A percentile compares a stretch with the other conserved stretches of the same genome.
Evolutionary conservation across 2,329 filamentous ascomycete species (phyloP).

Genomic region (Zasmidium angulare): DNA sequence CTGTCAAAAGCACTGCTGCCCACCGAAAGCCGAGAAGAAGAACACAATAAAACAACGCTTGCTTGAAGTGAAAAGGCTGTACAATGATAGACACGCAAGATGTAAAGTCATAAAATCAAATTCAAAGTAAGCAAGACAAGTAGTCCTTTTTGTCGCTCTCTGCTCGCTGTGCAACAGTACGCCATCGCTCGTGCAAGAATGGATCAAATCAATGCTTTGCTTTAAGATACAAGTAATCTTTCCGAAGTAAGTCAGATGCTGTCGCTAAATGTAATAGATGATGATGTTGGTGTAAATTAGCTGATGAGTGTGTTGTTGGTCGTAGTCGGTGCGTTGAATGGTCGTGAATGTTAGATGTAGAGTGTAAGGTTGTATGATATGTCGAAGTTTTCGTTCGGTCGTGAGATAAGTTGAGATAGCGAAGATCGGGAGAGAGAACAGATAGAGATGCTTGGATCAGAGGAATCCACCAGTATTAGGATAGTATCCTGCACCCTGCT

Average conservation of each 20-base stretch:
- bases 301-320: neutral
- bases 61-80: neutral
- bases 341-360: neutral
- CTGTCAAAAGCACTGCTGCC: neutral
- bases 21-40: neutral
- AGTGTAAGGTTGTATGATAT: conserved; percentile 1
- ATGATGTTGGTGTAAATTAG: too few species aligned
- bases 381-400: neutral
- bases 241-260: neutral
- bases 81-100: neutral
- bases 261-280: too few species aligned
- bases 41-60: neutral
- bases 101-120: neutral
- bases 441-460: conserved; percentile 13
- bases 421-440: too few species aligned
- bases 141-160: neutral
- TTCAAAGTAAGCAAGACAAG: conserved; percentile 1
- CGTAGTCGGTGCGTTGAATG: neutral
- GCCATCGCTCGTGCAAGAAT: conserved; percentile 19
- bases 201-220: neutral
- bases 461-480: conserved; percentile 30
- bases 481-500: conserved; percentile 41
- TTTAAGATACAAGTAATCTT: neutral
- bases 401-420: too few species aligned
- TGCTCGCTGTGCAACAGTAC: conserved; percentile 4